phyloP scores from a whole-genome alignment of 768 basidiomycete genomes.

The Chlorophyllum brunneum region DNA sequence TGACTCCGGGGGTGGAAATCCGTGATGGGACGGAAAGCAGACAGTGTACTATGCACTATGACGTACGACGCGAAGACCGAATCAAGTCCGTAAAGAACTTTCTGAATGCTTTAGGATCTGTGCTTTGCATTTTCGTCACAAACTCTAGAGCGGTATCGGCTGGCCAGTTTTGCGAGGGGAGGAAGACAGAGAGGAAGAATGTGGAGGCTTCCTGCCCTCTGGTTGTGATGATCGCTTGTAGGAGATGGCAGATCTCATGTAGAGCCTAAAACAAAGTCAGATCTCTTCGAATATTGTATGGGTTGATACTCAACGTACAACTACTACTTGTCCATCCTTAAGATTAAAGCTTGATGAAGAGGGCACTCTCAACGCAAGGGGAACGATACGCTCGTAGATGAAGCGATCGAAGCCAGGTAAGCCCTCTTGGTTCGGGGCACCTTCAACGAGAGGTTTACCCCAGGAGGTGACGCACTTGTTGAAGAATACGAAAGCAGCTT shows the following conservation, averaged over 20 bases:
- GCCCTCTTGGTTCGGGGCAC: constrained; percentile 29
- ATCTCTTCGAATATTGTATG: not conserved
- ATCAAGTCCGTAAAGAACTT: constrained; percentile 89
- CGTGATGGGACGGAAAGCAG: too few relatives aligned
- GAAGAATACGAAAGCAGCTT: constrained; percentile 78
- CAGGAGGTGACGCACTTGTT: constrained; percentile 62
- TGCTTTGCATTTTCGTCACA: constrained; percentile 65
- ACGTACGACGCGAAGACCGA: constrained; percentile 59
- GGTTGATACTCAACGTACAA: constrained; percentile 46
- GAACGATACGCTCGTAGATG: constrained; percentile 83
- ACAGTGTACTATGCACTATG: constrained; percentile 42
- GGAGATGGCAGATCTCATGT: constrained; percentile 81
- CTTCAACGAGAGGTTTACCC: constrained; percentile 45
- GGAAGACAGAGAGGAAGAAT: constrained; percentile 73
- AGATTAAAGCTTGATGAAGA: constrained; percentile 78
- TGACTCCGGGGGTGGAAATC: too few relatives aligned
- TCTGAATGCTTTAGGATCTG: constrained; percentile 73
- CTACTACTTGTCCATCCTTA: constrained; percentile 82
- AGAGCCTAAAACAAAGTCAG: constrained; percentile 54
- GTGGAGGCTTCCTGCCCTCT: constrained; percentile 81
- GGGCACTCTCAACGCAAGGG: constrained; percentile 77
- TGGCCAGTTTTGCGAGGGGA: constrained; percentile 90
- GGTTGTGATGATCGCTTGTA: constrained; percentile 74
- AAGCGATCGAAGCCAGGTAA: constrained; percentile 92
- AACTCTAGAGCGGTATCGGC: constrained; percentile 73